Base-by-base conservation (phyloP, 164 flowering plant genomes). In the Hamamelis virginiana region DNA sequence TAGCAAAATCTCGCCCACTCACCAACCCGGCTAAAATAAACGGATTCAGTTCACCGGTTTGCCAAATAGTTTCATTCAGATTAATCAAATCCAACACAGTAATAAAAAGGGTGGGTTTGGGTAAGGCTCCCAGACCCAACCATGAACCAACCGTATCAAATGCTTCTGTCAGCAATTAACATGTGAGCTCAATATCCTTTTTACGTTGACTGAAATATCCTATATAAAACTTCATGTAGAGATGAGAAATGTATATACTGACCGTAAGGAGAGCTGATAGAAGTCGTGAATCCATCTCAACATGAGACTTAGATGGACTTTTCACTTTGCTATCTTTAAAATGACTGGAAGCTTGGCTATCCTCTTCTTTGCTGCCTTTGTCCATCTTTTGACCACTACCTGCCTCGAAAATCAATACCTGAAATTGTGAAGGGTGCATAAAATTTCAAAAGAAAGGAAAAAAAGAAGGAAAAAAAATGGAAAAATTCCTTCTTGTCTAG, bases 251-350 rank as follows among this genome's bases (percentile, higher is more conserved):
- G 28, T 41, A 14, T 8, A 50, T 64, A 83, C 96, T 75, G 45
- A 92, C 98, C 47, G 95, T 90, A 66, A 96, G 71, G 12, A 96
- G 88, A 72, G 89, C 97, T 9, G 94, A 86, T 38, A 96, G 80
- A 72, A 95, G 84, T 50, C 97, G 82, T 27, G 97, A 90, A 79
- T 93, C 98, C 91, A 91, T 80, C 77, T 89, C 98, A 69, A 86
- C 77, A 75, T 83, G 91, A 27, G 95, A 73, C 51, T 85, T 91
- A 19, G 77, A 47, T 47, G 78, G 58, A 72, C 14, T 68, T 62
- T 78, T 80, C n/a, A 11, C 73, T 67, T 77, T 76, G 14, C 44
- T 68, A 27, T 81, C 80, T 66, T 75, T 80, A 21, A 59, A 67
- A 26, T 76, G 44, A 47, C 47, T 57, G 0, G 61, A 62, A 67